Percentiles rank a stretch among this genome's conserved stretches.
These are phyloP conservation scores for Solanum lignicaule DNA, from an alignment of 257 asterid genomes.

Conservation along the genomic window DNA sequence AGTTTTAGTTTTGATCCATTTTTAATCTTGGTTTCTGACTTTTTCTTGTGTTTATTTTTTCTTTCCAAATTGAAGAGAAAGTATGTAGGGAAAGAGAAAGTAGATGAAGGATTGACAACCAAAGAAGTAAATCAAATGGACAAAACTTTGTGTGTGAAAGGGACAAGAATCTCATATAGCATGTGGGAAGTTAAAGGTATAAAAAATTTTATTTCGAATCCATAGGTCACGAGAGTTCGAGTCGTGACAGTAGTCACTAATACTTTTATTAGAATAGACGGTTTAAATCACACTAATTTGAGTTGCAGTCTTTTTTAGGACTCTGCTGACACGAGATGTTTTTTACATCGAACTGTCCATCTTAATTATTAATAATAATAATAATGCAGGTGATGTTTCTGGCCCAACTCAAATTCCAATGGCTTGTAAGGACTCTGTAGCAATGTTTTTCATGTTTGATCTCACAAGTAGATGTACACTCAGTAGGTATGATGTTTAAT, in stretches of 20 bases:
- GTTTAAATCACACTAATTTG: neutral
- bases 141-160: conserved; percentile 57
- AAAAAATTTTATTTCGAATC: fast-evolving
- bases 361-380: neutral
- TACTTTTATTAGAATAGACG: neutral
- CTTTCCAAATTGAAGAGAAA: conserved; percentile 29
- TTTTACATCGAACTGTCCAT: neutral
- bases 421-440: conserved; percentile 68
- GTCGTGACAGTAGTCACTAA: fast-evolving
- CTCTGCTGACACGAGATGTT: fast-evolving
- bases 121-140: conserved; percentile 59
- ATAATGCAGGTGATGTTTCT: conserved; percentile 39
- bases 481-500: conserved; percentile 34
- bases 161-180: conserved; percentile 64
- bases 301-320: fast-evolving
- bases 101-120: conserved; percentile 12
- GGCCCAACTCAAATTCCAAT: conserved; percentile 32
- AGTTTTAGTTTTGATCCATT: neutral
- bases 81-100: conserved; percentile 49
- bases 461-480: conserved; percentile 72
- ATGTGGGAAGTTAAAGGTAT: conserved; percentile 82
- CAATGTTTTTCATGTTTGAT: conserved; percentile 78
- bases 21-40: neutral
- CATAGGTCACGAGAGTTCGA: neutral
- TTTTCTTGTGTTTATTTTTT: neutral